Conservation (phyloP, 179 eudicot genomes). For the Heliamphora pulchella region DNA sequence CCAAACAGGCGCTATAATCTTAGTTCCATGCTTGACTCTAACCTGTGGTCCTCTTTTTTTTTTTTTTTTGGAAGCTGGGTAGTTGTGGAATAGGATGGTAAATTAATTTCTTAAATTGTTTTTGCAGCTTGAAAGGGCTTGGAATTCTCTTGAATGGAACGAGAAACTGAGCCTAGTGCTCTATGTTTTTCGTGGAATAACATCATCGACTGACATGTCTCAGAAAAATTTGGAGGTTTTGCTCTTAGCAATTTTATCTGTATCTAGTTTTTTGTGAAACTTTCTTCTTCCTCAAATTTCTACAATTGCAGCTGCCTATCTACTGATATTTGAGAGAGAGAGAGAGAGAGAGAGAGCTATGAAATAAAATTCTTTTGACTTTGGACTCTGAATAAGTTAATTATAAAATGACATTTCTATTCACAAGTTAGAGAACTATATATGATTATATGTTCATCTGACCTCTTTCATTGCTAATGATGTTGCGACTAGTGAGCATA, state of each 20-base stretch:
- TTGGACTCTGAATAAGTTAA: background rate
- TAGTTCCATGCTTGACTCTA: background rate
- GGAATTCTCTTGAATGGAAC: slow-evolving; percentile 72
- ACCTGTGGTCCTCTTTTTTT: too few species aligned
- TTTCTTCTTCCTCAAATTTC: background rate
- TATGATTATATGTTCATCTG: background rate
- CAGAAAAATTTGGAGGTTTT: slow-evolving; percentile 44
- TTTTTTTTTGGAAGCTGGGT: too few species aligned
- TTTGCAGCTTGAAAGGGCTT: slow-evolving; percentile 87
- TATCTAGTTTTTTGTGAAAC: background rate
- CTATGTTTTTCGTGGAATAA: slow-evolving; percentile 62
- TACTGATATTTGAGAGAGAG: background rate
- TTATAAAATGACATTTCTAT: background rate
- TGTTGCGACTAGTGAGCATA: background rate
- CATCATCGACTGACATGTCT: slow-evolving; percentile 45
- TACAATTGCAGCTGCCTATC: background rate
- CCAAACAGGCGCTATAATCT: background rate
- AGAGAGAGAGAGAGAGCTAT: background rate
- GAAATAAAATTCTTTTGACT: background rate
- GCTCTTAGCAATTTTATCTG: background rate
- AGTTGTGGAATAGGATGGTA: background rate
- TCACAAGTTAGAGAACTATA: background rate
- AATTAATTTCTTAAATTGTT: slow-evolving; percentile 1
- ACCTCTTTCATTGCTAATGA: background rate
- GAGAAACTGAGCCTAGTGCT: slow-evolving; percentile 63